Conservation (phyloP, 1,284 basidiomycete genomes). For the Ustilago shanxiensis region DNA sequence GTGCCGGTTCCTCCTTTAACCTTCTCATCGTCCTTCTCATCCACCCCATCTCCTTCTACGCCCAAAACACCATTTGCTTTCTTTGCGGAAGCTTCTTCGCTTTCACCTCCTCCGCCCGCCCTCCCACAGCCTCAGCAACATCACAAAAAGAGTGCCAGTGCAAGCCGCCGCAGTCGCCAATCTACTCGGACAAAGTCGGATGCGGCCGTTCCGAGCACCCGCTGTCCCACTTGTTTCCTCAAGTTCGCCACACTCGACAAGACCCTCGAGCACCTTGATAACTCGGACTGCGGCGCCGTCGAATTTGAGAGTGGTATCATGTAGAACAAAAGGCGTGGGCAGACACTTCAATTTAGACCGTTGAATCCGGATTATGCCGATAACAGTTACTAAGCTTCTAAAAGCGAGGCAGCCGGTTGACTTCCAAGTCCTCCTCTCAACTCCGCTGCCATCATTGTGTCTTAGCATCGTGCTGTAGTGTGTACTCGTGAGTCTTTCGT, state of each 20-base stretch:
- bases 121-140: conserved; percentile 12
- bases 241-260: conserved; percentile 37
- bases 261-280: conserved; percentile 36
- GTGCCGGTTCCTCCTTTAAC: conserved; percentile 13
- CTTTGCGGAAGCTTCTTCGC: conserved; percentile 22
- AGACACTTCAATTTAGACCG: too few species aligned
- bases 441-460: too few species aligned
- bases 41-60: conserved; percentile 15
- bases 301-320: conserved; percentile 46
- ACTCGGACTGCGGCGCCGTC: conserved; percentile 43
- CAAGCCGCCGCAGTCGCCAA: conserved; percentile 18
- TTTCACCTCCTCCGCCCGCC: conserved; percentile 5
- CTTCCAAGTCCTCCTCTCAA: too few species aligned
- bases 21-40: conserved; percentile 20
- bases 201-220: conserved; percentile 23
- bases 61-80: conserved; percentile 23
- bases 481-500: too few species aligned
- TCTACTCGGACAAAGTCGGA: conserved; percentile 33
- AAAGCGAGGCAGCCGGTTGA: too few species aligned
- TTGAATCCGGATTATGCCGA: too few species aligned
- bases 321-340: too few species aligned
- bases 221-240: conserved; percentile 41
- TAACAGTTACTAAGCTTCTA: too few species aligned
- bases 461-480: too few species aligned
- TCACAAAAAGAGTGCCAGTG: conserved; percentile 8